Evolutionary conservation across 768 basidiomycete genomes (phyloP), one percentile per base, ranked within the genome.

Genomic region (Kwoniella sp.): DNA sequence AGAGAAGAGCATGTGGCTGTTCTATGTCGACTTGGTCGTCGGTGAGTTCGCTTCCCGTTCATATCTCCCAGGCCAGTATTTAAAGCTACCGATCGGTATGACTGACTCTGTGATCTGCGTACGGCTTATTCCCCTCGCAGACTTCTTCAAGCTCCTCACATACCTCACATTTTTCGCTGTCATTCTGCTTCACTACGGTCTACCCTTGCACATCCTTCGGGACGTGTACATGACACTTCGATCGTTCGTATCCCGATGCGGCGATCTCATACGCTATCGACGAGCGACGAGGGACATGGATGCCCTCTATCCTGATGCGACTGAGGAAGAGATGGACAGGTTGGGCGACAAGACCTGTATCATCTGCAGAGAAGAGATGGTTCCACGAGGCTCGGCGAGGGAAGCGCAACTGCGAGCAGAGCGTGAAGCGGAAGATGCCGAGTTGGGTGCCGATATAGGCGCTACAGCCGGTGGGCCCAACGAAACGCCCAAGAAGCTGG

Each of bases 281-380:
- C 89, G 89, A 15, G 95, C 96, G 1, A 99, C 95, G 5, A 85
- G 90, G 57, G 93, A 98, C 78, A 97, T 98, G 95, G 93, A 98
- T 71, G 86, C 92, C 71, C 85, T 92, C 41, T 98, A 97, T 80
- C 93, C 96, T 4, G 89, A 95, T 74, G 94, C 92, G 47, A 91
- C 92, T 3, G 85, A 87, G 72, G 90, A 88, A 69, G 95, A 98
- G 80, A 83, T 98, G 81, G 81, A 84, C 11, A 84, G 85, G 1
- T 89, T 89, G 86, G 88, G 86, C 56, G 96, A 98, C 81, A 86
- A 87, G 63, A 97, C 93, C 2, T 99, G 96, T 77, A 98, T 99
- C 72, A 97, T 99, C 68, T 99, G 96, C 75, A 87, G 96, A 13
- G 96, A 99, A 81, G 96, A 98, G 77, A 92, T 99, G 93, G 76